phyloP scores from a whole-genome alignment of 1,139 yeast genomes.

The Pichia terricola region DNA sequence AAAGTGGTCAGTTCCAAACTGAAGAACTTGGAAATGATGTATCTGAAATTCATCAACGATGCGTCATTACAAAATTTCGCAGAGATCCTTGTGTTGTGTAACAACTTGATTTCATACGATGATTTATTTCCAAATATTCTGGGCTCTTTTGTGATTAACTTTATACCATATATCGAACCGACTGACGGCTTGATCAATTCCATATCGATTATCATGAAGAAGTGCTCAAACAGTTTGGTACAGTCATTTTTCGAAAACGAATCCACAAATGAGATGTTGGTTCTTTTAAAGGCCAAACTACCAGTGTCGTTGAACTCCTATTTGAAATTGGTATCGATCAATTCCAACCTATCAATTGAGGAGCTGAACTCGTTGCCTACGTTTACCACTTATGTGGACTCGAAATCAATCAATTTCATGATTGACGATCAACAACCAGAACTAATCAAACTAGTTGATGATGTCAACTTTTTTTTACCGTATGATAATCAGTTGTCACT shows the following conservation, averaged over 20 bases:
- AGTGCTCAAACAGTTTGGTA: slow-evolving; percentile 48
- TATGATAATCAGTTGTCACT: slow-evolving; percentile 38
- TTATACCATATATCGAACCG: slow-evolving; percentile 54
- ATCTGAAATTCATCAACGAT: slow-evolving; percentile 32
- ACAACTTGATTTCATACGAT: slow-evolving; percentile 40
- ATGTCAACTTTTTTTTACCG: slow-evolving; percentile 41
- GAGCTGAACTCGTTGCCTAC: slow-evolving; percentile 53
- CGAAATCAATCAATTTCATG: slow-evolving; percentile 30
- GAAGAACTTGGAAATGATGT: slow-evolving; percentile 18
- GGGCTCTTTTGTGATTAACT: slow-evolving; percentile 48
- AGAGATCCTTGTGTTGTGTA: slow-evolving; percentile 33
- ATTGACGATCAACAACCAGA: slow-evolving; percentile 48
- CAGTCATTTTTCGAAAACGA: slow-evolving; percentile 50
- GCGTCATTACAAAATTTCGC: slow-evolving; percentile 42
- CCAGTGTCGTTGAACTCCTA: slow-evolving; percentile 64
- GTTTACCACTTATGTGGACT: slow-evolving; percentile 40
- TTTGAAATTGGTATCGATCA: slow-evolving; percentile 49
- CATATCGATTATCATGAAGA: slow-evolving; percentile 39
- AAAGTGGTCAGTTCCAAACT: slow-evolving; percentile 17
- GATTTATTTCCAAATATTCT: slow-evolving; percentile 48
- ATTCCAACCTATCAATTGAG: slow-evolving; percentile 57
- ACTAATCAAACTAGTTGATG: slow-evolving; percentile 33
- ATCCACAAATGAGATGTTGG: slow-evolving; percentile 45
- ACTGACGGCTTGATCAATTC: slow-evolving; percentile 46
- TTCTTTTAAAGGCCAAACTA: slow-evolving; percentile 59